Base-by-base conservation (phyloP, 371 early-diverging fungal genomes). In the Batkoa obscura region DNA sequence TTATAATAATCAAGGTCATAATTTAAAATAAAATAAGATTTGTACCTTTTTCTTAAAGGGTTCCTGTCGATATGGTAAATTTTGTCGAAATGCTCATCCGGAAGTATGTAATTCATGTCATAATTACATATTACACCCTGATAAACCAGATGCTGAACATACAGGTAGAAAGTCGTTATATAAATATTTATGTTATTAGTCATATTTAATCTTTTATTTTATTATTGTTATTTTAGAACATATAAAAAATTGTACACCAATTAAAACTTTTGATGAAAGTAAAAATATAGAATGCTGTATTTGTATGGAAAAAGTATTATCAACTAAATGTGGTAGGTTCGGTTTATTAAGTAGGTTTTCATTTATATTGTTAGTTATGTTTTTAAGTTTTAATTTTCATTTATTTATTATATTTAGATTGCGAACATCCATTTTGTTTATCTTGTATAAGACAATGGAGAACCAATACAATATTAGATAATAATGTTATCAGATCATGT, bases 351-450 rank as follows among this genome's bases (percentile, higher is more conserved):
- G 71, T 71, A 60, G 45, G 65, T 43, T 34, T 50, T 50, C 9
- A 31, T 12, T n/a, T 52, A 35, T 13, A 38, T 52, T 35, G 13
- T 47, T 2, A 23, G 47, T 52, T 50, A 15, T 8, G 50, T 3
- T 32, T 36, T 36, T 55, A 1, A 34, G 6, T 57, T 35, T 15
- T 31, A 30, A 9, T n/a, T 42, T 15, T 12, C 36, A 12, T 47
- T 10, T 45, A 12, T 8, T 49, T 23, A 32, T 13, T 46, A 33
- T 45, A 10, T 13, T 12, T 43, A 72, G 72, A 62, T 39, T 76
- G 77, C 50, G 71, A 73, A 23, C 77, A 76, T 55, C 70, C 72
- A 43, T 71, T 74, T 37, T 77, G 78, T 57, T 60, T 74, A n/a
- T 59, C 62, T 32, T 77, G 78, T 49, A 71, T 74, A 32, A 66